Evolutionary conservation across 1,284 basidiomycete genomes (phyloP).

Genomic region (Tylopilus sp.): DNA sequence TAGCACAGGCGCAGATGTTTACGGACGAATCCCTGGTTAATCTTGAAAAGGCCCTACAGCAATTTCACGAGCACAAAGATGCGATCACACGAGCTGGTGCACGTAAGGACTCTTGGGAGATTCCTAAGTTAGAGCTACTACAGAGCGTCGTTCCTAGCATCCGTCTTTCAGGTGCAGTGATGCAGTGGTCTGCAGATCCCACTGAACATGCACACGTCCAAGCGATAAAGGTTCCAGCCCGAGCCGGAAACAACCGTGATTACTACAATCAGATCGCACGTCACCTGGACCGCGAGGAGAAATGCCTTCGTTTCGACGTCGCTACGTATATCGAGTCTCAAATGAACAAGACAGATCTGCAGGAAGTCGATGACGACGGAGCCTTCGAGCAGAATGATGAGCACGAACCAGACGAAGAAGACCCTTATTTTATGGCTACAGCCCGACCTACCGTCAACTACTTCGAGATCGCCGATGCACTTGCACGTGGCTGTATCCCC

Average conservation of each 20-base stretch:
- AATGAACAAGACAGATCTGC: no score
- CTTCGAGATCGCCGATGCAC: no score
- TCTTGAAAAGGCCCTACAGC: constrained; percentile 2
- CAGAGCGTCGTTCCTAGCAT: constrained; percentile 23
- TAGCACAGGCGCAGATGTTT: neutral
- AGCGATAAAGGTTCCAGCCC: constrained; percentile 5
- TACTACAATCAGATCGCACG: neutral
- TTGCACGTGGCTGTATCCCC: no score
- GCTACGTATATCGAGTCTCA: no score
- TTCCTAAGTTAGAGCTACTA: neutral
- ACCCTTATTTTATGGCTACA: no score
- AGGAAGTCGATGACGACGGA: no score
- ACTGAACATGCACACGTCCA: constrained; percentile 3
- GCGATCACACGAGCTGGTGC: neutral
- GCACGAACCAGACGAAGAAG: no score
- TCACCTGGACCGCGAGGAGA: neutral
- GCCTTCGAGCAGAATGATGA: no score
- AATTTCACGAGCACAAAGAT: constrained; percentile 19
- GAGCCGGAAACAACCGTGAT: constrained; percentile 5
- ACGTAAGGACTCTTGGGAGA: neutral
- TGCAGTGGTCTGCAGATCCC: constrained; percentile 5
- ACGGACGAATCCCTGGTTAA: neutral
- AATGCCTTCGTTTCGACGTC: neutral
- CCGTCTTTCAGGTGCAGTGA: neutral
- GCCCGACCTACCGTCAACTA: no score